Evolutionary conservation across 352 stramenopile species (phyloP).

Genomic region (Globisporangium alternatum): DNA sequence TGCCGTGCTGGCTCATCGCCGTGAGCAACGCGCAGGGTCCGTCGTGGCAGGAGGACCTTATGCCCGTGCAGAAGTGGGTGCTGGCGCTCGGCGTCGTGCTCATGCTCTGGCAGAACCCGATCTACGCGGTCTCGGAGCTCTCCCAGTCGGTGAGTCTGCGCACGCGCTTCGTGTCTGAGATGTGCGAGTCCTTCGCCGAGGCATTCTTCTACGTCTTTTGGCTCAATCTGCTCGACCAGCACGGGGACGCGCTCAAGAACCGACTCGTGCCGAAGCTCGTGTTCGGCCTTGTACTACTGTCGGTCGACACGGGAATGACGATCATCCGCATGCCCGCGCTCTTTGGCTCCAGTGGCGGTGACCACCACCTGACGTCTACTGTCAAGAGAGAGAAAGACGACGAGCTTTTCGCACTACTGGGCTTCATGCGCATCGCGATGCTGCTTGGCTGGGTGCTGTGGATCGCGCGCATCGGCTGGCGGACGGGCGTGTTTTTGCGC

Average conservation of each 20-base stretch:
- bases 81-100: slow-evolving; percentile 66
- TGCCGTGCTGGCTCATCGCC: slow-evolving; percentile 73
- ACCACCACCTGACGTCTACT: background rate
- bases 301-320: slow-evolving; percentile 56
- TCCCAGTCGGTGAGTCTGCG: slow-evolving; percentile 49
- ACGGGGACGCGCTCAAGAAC: slow-evolving; percentile 21
- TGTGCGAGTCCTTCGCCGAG: slow-evolving; percentile 67
- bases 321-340: slow-evolving; percentile 61
- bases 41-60: slow-evolving; percentile 40
- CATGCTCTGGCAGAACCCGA: slow-evolving; percentile 81
- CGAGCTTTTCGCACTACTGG: slow-evolving; percentile 64
- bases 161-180: slow-evolving; percentile 63
- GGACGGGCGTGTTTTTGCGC: slow-evolving; percentile 59
- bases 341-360: slow-evolving; percentile 20
- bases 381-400: slow-evolving; percentile 28
- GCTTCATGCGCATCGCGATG: slow-evolving; percentile 55
- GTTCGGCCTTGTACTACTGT: slow-evolving; percentile 46
- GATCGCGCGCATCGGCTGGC: slow-evolving; percentile 56
- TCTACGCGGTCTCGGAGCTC: slow-evolving; percentile 63
- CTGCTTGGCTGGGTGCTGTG: slow-evolving; percentile 72
- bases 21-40: slow-evolving; percentile 52
- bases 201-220: slow-evolving; percentile 79
- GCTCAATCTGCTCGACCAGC: slow-evolving; percentile 79
- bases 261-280: slow-evolving; percentile 29
- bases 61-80: slow-evolving; percentile 74